phyloP scores from a whole-genome alignment of 169 alveolate genomes.

The Besnoitia besnoiti region DNA sequence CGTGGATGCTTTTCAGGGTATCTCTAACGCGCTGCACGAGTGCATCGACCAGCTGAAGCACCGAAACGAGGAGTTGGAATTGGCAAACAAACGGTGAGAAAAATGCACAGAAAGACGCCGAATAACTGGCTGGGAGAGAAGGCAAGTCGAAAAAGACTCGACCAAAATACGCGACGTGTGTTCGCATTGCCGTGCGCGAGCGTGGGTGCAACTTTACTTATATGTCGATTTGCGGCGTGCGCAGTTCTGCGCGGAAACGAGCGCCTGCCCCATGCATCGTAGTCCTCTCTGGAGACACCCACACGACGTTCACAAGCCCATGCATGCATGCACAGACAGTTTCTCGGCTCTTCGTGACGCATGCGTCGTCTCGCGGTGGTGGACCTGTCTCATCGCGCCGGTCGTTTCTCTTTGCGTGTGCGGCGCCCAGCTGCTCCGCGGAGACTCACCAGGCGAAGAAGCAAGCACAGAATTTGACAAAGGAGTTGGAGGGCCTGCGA shows the following conservation, averaged over 20 bases:
- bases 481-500: neutral
- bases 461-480: neutral
- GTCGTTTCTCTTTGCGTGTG: neutral
- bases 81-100: neutral
- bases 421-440: neutral
- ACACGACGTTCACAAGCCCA: no score
- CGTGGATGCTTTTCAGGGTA: neutral
- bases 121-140: neutral
- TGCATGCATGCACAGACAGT: no score
- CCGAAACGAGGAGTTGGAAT: constrained; percentile 21
- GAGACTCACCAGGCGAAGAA: neutral
- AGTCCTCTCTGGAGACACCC: no score
- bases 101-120: neutral
- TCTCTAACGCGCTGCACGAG: constrained; percentile 37
- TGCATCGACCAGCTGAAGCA: constrained; percentile 42
- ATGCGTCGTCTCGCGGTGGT: no score
- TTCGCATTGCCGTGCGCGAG: no score
- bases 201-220: no score
- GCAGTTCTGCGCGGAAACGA: no score
- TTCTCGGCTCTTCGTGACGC: no score
- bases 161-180: no score
- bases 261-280: no score
- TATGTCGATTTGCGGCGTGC: no score
- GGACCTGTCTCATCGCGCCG: no score
- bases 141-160: neutral